Evolutionary conservation across 176 grass and related monocot genomes (phyloP).

Genomic region (Elymus sibiricus): DNA sequence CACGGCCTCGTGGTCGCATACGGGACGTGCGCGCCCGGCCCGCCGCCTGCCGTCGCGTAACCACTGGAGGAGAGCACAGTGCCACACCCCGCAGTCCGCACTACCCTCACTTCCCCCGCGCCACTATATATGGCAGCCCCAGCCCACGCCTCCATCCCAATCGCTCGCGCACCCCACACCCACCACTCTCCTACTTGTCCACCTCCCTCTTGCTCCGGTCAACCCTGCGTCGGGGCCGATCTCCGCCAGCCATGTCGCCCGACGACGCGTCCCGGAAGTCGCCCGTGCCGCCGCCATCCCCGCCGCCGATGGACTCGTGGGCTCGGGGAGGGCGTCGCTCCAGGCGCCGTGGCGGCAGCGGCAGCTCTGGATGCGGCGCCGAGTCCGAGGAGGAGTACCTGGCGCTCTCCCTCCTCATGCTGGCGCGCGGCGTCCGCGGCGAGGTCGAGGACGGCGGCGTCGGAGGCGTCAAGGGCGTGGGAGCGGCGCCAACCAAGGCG

Average conservation of each 20-base stretch:
- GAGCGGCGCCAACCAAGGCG: background rate
- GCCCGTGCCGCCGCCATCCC: slow-evolving; percentile 23
- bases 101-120: background rate
- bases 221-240: slow-evolving; percentile 28
- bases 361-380: background rate
- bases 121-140: slow-evolving; percentile 31
- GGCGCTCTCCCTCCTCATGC: slow-evolving; percentile 54
- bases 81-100: background rate
- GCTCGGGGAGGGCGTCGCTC: slow-evolving; percentile 27
- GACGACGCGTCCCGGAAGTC: slow-evolving; percentile 31
- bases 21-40: background rate
- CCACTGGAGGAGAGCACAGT: slow-evolving; percentile 3
- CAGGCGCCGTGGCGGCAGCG: slow-evolving; percentile 33
- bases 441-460: background rate
- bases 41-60: background rate
- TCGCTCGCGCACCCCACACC: slow-evolving; percentile 31
- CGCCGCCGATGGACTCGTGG: slow-evolving; percentile 42
- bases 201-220: slow-evolving; percentile 25
- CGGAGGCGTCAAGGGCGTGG: background rate
- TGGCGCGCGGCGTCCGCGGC: slow-evolving; percentile 45
- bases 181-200: slow-evolving; percentile 49
- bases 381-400: slow-evolving; percentile 57
- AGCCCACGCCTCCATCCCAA: slow-evolving; percentile 22
- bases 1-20: background rate
- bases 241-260: slow-evolving; percentile 36